phyloP scores from a whole-genome alignment of 257 asterid genomes.

The Solanum sejunctum region DNA sequence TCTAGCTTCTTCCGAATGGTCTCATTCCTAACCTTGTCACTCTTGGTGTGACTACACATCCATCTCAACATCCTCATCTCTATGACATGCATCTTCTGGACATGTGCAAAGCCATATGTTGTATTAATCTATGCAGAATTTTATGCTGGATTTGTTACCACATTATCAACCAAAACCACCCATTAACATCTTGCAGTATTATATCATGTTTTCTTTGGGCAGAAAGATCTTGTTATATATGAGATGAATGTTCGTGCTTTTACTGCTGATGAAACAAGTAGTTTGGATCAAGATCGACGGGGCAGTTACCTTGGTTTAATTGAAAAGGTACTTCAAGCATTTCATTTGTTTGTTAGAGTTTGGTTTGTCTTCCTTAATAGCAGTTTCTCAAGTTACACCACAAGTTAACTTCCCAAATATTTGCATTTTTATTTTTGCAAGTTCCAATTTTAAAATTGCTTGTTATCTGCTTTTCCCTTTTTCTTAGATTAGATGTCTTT shows the following conservation, averaged over 20 bases:
- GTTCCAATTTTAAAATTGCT: background rate
- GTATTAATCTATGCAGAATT: background rate
- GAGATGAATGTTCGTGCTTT: slow-evolving; percentile 97
- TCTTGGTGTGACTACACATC: no score
- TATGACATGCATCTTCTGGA: no score
- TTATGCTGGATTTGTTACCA: background rate
- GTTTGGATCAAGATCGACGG: slow-evolving; percentile 47
- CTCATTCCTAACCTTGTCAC: no score
- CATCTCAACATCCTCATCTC: no score
- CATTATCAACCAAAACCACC: background rate
- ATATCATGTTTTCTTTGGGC: slow-evolving; percentile 20
- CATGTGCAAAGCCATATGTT: background rate
- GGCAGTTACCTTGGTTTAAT: slow-evolving; percentile 95
- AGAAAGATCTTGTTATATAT: slow-evolving; percentile 86
- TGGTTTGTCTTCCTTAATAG: background rate
- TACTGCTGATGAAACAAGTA: slow-evolving; percentile 89
- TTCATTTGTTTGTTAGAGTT: background rate
- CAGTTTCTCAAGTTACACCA: background rate
- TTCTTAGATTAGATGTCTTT: background rate
- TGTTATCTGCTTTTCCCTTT: background rate
- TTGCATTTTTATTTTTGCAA: background rate
- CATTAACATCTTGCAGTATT: background rate
- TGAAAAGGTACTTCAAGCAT: slow-evolving; percentile 48
- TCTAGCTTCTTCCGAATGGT: no score
- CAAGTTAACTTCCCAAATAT: background rate